A percentile compares a stretch with the other conserved stretches of the same genome.
phyloP scores from a whole-genome alignment of 345 rosid genomes.

The Boechera stricta region DNA sequence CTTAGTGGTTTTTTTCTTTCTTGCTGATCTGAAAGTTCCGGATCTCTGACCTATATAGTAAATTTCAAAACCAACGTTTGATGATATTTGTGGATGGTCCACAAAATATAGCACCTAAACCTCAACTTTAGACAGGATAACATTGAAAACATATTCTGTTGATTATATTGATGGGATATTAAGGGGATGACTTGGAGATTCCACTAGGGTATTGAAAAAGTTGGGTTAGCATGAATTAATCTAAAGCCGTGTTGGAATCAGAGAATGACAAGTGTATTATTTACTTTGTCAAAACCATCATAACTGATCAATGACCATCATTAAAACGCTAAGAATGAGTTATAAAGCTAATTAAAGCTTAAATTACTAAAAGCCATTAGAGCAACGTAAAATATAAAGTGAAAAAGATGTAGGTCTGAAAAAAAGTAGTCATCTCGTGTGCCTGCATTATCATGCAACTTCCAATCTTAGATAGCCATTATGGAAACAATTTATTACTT shows the following conservation, averaged over 20 bases:
- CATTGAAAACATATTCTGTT: conserved; percentile 2
- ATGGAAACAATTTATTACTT: conserved; percentile 45
- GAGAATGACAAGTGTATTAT: conserved; percentile 35
- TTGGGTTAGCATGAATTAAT: conserved; percentile 15
- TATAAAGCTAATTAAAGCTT: conserved; percentile 39
- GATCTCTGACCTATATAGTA: not conserved
- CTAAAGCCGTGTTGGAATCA: conserved; percentile 21
- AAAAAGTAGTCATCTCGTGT: conserved; percentile 33
- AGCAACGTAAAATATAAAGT: conserved; percentile 18
- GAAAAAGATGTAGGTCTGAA: conserved; percentile 5
- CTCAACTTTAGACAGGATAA: conserved; percentile 14
- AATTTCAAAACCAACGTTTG: not conserved
- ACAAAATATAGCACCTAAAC: conserved; percentile 1
- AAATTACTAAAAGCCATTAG: conserved; percentile 5
- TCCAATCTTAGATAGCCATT: conserved; percentile 48
- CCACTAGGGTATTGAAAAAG: conserved; percentile 28
- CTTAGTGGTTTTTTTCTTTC: not conserved
- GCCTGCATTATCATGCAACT: conserved; percentile 43
- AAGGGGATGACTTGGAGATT: conserved; percentile 16
- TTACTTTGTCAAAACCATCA: conserved; percentile 38
- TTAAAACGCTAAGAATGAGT: conserved; percentile 27
- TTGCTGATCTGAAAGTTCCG: not conserved
- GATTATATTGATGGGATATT: conserved; percentile 22
- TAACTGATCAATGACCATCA: conserved; percentile 35
- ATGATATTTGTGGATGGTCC: conserved; percentile 1